A percentile compares a stretch with the other conserved stretches of the same genome.
These are phyloP conservation scores for Wickerhamiella australiensis DNA, from an alignment of 805 yeast genomes.

Conservation along the genomic window DNA sequence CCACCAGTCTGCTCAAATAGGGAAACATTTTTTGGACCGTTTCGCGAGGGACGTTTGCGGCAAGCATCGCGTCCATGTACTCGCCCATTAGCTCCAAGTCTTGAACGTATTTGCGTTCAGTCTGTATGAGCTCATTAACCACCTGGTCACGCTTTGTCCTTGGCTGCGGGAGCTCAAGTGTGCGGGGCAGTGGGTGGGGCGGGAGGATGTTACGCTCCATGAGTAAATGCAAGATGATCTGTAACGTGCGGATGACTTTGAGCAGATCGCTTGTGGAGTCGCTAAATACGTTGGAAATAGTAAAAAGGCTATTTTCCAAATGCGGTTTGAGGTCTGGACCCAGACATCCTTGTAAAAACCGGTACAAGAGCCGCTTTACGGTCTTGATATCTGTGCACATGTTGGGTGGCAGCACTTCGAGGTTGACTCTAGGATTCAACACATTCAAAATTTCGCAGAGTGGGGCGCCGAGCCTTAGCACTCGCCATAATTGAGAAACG, in stretches of 20 bases:
- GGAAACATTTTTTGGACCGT: constrained; percentile 76
- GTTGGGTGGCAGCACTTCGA: constrained; percentile 47
- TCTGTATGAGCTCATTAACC: constrained; percentile 69
- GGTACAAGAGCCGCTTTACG: constrained; percentile 82
- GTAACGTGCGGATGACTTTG: constrained; percentile 62
- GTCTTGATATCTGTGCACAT: constrained; percentile 70
- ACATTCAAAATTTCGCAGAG: constrained; percentile 74
- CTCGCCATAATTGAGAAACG: constrained; percentile 76
- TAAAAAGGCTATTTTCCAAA: constrained; percentile 66
- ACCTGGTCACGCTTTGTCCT: constrained; percentile 51
- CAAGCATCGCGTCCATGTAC: constrained; percentile 57
- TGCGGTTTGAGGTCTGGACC: constrained; percentile 50
- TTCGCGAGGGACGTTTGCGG: constrained; percentile 63
- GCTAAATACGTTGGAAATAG: constrained; percentile 78
- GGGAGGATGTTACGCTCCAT: constrained; percentile 11
- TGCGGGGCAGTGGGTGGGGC: neutral
- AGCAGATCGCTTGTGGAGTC: constrained; percentile 68
- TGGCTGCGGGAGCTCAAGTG: constrained; percentile 13
- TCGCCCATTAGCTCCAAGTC: constrained; percentile 65
- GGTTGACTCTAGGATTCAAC: constrained; percentile 39
- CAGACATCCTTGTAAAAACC: constrained; percentile 78
- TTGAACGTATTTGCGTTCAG: constrained; percentile 86
- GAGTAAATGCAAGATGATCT: constrained; percentile 43
- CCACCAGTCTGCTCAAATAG: constrained; percentile 67
- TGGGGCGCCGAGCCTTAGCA: constrained; percentile 88